Base-by-base conservation (phyloP, 129 eudicot species). In the Solidago caesia region DNA sequence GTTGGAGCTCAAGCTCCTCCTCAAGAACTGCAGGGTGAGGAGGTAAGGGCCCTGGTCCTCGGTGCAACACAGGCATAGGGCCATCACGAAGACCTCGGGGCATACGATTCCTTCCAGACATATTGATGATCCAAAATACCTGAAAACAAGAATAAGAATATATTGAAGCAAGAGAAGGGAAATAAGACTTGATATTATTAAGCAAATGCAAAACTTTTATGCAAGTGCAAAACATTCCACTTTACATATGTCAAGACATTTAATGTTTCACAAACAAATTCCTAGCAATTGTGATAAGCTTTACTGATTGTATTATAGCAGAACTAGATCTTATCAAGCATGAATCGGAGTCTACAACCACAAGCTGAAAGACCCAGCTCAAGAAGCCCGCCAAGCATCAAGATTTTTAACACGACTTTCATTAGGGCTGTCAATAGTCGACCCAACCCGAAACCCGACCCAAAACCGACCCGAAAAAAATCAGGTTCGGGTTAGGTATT, bases 1-100 rank as follows among this genome's bases (percentile, higher is more conserved):
- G 91, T 71, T 88, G 97, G 62, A 86, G 79, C 46, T 93, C 96
- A 73, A 93, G 87, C 69, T 93, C 98, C 74, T 93, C 96, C 76
- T 93, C 96, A 57, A 93, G 84, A 55, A 72, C 80, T 7, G 77
- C 82, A 65, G 96, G 97, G 79, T 85, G 89, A 73, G 89, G 86
- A 14, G 90, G 89, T 21, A 82, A 79, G 67, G 84, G 89, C 29
- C 83, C 79, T 4, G 88, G 88, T 7, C 85, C 89, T 5, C 91
- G 85, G 73, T 70, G 85, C 53, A 83, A 8, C 9, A 74, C n/a
- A 12, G 85, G 77, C 45, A 70, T 81, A 33, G 91, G 96, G 41
- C 73, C 91, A 4, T 80, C 94, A 73, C 84, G 91, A 14, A 64
- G 49, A 49, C 85, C 85, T 13, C 84, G 87, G 6, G 88, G 84